A percentile compares a stretch with the other conserved stretches of the same genome.
Evolutionary conservation across 2,329 filamentous ascomycete genomes (phyloP).

Genomic region (Tolypocladium ophioglossoides): DNA sequence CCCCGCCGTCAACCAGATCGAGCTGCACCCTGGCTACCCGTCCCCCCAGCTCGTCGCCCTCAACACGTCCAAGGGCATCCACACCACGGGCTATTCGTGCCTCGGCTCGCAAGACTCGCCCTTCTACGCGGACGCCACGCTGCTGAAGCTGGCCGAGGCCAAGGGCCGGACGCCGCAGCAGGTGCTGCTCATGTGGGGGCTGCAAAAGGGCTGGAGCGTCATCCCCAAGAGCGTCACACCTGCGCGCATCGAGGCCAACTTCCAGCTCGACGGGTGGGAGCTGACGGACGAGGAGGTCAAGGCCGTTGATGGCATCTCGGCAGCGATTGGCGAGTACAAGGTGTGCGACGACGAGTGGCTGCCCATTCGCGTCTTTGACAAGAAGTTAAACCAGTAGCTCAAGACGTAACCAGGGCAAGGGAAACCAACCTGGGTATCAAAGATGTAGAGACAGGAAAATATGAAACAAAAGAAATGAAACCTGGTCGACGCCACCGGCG

Average conservation of each 20-base stretch:
- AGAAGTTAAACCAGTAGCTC: slow-evolving; percentile 43
- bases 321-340: slow-evolving; percentile 56
- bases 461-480: not conserved
- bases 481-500: not conserved
- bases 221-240: slow-evolving; percentile 77
- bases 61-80: slow-evolving; percentile 62
- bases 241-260: slow-evolving; percentile 66
- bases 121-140: slow-evolving; percentile 54
- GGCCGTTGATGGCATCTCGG: slow-evolving; percentile 54
- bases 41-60: slow-evolving; percentile 70
- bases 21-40: slow-evolving; percentile 71
- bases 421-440: not conserved
- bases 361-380: slow-evolving; percentile 72
- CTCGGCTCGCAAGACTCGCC: slow-evolving; percentile 62
- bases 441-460: no score
- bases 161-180: slow-evolving; percentile 65
- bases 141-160: slow-evolving; percentile 50
- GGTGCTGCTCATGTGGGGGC: slow-evolving; percentile 69
- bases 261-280: slow-evolving; percentile 61
- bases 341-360: slow-evolving; percentile 67
- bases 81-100: slow-evolving; percentile 65
- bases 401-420: not conserved
- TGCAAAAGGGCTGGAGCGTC: slow-evolving; percentile 71
- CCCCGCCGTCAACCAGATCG: slow-evolving; percentile 71
- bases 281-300: slow-evolving; percentile 63